phyloP scores from a whole-genome alignment of 306 rosid genomes.

The Datisca glomerata region DNA sequence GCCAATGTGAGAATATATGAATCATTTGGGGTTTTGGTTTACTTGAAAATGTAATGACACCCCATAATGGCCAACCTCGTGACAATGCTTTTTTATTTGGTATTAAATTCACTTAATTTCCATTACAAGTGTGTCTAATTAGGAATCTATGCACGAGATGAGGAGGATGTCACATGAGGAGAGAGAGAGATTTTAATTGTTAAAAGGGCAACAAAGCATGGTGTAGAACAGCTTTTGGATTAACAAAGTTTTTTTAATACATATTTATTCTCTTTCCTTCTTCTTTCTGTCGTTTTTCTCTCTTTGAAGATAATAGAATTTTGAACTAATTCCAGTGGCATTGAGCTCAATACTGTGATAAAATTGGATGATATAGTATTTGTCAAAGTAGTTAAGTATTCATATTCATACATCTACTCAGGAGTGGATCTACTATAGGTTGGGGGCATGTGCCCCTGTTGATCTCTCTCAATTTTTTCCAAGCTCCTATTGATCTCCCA shows the following conservation, averaged over 20 bases:
- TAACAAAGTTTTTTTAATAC: slow-evolving; percentile 1
- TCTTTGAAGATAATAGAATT: too few relatives aligned
- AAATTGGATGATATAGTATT: too few relatives aligned
- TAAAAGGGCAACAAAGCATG: slow-evolving; percentile 20
- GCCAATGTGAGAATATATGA: neutral
- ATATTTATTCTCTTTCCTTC: slow-evolving; percentile 1
- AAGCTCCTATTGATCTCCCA: too few relatives aligned
- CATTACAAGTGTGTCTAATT: slow-evolving; percentile 22
- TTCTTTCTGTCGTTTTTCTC: too few relatives aligned
- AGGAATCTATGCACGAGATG: slow-evolving; percentile 60
- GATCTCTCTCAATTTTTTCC: too few relatives aligned
- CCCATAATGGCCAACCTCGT: slow-evolving; percentile 38
- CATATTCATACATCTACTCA: too few relatives aligned
- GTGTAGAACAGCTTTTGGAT: slow-evolving; percentile 32
- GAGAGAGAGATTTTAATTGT: slow-evolving; percentile 19
- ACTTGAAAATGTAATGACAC: neutral
- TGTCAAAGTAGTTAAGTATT: too few relatives aligned
- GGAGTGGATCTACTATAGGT: too few relatives aligned
- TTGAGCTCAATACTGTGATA: too few relatives aligned
- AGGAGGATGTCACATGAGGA: slow-evolving; percentile 17
- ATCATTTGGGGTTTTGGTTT: neutral
- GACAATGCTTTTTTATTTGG: slow-evolving; percentile 17
- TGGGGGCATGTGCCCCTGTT: too few relatives aligned
- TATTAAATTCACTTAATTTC: slow-evolving; percentile 22
- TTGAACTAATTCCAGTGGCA: too few relatives aligned